These are phyloP conservation scores for Candida yuanshanica DNA, from an alignment of 805 yeast genomes.

Conservation along the genomic window DNA sequence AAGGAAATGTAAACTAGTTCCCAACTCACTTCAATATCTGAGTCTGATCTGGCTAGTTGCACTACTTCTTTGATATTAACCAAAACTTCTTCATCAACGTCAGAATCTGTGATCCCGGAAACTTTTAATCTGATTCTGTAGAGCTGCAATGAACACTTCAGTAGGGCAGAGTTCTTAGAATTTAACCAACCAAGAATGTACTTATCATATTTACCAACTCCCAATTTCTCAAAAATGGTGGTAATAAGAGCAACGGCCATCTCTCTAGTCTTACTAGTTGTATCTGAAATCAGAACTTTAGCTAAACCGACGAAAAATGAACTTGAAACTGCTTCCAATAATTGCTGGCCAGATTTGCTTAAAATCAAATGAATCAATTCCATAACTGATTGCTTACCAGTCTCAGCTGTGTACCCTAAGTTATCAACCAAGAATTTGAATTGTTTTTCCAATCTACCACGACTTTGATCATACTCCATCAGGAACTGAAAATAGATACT, in stretches of 20 bases:
- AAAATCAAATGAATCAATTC: slow-evolving; percentile 73
- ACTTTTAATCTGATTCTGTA: slow-evolving; percentile 56
- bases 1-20: slow-evolving; percentile 68
- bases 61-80: slow-evolving; percentile 29
- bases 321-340: slow-evolving; percentile 55
- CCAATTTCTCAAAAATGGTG: slow-evolving; percentile 47
- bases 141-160: slow-evolving; percentile 69
- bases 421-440: slow-evolving; percentile 77
- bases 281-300: slow-evolving; percentile 72
- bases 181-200: slow-evolving; percentile 55
- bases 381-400: slow-evolving; percentile 87
- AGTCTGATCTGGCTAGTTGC: slow-evolving; percentile 31
- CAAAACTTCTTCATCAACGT: slow-evolving; percentile 38
- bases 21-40: slow-evolving; percentile 55
- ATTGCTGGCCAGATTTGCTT: slow-evolving; percentile 53
- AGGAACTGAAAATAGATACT: slow-evolving; percentile 77
- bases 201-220: slow-evolving; percentile 30
- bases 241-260: slow-evolving; percentile 64
- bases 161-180: slow-evolving; percentile 42
- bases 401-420: slow-evolving; percentile 74
- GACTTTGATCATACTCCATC: slow-evolving; percentile 93
- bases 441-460: slow-evolving; percentile 76
- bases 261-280: slow-evolving; percentile 73
- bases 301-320: slow-evolving; percentile 83
- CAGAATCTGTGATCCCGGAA: slow-evolving; percentile 33